Evolutionary conservation across 2,329 filamentous ascomycete species (phyloP), one percentile per base, ranked within the genome.

Genomic region (Cyanodermella asteris): DNA sequence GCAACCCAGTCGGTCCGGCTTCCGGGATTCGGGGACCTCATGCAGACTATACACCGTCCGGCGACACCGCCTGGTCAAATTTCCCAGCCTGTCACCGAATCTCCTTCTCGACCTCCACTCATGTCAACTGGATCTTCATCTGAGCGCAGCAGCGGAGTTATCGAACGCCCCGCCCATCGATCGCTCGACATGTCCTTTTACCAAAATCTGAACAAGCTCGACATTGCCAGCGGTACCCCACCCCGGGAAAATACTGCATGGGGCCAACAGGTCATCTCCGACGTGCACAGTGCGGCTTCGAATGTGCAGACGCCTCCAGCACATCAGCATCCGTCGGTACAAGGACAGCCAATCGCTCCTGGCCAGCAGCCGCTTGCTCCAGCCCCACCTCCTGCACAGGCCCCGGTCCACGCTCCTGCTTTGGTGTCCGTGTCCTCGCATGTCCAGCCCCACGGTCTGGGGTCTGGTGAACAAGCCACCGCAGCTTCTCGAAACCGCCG

Each of bases 1-100:
- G 45, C 56, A 46, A 40, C 49, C 25, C 68, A 72, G 36, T 63
- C 59, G 5, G 50, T 78, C 9, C 68, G 78, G 19, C 59, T 93
- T 9, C 82, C 82, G 1, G 81, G 82, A 9, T 93, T 93, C 35
- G 80, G 91, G 44, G 90, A 78, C 10, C 91, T 93, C 38, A 80
- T 84, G 40, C 71, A 77, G 28, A 56, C 76, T 13, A 72, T 68
- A 14, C 62, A 64, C 29, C 63, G 62, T 12, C 61, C 68, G 1
- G 45, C 56, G 8, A 65, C 74, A 1, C 68, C 72, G 6, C 76
- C 80, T 0, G 82, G 87, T 76, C 64, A 74, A 40, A 50, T 81
- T 7, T 78, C 91, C 36, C 40, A 49, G 20, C 53, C 53, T 4
- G 44, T 17, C 45, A n/a, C n/a, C n/a, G n/a, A n/a, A n/a, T n/a